Evolutionary conservation across 495 filamentous ascomycete species (phyloP).

Genomic region (Lineolata rhizophorae): DNA sequence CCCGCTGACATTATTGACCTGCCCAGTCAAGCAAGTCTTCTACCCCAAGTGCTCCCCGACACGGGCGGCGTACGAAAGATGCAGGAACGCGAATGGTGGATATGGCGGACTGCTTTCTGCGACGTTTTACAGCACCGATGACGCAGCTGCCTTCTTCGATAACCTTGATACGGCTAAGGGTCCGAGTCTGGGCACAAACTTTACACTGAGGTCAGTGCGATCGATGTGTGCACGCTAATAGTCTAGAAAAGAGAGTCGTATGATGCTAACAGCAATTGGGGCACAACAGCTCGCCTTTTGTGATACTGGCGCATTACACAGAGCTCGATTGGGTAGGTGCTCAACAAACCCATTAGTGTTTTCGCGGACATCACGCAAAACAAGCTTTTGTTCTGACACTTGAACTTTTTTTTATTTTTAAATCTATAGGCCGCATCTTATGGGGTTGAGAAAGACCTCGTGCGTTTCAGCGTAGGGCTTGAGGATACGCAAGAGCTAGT

Average conservation of each 20-base stretch:
- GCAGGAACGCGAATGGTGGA: conserved; percentile 51
- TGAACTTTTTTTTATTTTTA: background rate
- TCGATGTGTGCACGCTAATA: too few species aligned
- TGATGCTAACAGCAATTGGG: too few species aligned
- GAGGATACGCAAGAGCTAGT: conserved; percentile 51
- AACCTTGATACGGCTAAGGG: conserved; percentile 74
- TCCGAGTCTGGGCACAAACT: conserved; percentile 89
- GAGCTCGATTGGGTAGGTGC: conserved; percentile 68
- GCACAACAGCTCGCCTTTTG: conserved; percentile 55
- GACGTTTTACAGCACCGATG: conserved; percentile 44
- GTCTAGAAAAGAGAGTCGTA: too few species aligned
- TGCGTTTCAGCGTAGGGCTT: conserved; percentile 77
- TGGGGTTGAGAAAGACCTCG: conserved; percentile 52
- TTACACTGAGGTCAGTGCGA: conserved; percentile 48
- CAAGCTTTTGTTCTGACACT: background rate
- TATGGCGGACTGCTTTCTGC: conserved; percentile 82
- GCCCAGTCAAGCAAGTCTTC: conserved; percentile 53
- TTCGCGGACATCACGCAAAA: background rate
- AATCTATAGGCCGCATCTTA: conserved; percentile 40
- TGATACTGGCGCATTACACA: conserved; percentile 73
- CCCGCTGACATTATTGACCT: conserved; percentile 2
- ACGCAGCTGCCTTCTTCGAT: conserved; percentile 70
- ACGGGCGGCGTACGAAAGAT: conserved; percentile 50
- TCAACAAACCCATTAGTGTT: too few species aligned
- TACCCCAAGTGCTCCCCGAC: conserved; percentile 68